Percentiles rank a stretch among this genome's conserved stretches.
These are phyloP conservation scores for Oryza punctata DNA, from an alignment of 176 grass and related monocot species.

Conservation along the genomic window DNA sequence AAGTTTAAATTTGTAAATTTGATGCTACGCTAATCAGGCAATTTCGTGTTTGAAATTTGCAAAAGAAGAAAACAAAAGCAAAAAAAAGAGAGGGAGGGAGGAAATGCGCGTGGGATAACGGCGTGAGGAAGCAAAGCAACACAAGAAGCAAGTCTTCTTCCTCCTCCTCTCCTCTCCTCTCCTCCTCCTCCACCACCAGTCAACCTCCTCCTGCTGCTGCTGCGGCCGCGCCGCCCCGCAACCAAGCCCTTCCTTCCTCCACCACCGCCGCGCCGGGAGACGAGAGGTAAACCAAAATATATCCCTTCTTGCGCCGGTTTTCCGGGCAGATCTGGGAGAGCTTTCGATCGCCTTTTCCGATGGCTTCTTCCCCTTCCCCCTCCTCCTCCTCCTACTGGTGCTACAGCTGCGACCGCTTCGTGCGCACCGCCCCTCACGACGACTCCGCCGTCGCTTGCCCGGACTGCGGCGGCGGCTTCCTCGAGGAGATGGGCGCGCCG, in stretches of 20 bases:
- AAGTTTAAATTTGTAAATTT: too few species aligned
- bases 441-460: constrained; percentile 57
- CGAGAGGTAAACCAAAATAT: neutral
- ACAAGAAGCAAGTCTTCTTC: neutral
- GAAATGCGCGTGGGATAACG: neutral
- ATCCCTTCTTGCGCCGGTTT: constrained; percentile 12
- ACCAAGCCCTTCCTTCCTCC: neutral
- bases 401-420: constrained; percentile 93
- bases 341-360: neutral
- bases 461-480: constrained; percentile 80
- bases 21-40: neutral
- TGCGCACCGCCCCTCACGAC: constrained; percentile 42
- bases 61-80: neutral
- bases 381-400: constrained; percentile 75
- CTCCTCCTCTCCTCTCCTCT: neutral
- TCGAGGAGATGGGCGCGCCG: constrained; percentile 75
- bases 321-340: constrained; percentile 7
- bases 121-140: neutral
- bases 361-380: constrained; percentile 31
- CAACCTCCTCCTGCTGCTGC: too few species aligned
- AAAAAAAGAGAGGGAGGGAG: too few species aligned
- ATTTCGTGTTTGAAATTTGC: neutral
- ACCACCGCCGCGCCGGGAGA: too few species aligned
- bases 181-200: neutral
- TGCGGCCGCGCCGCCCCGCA: neutral